Conservation (phyloP, 2,329 filamentous ascomycete genomes). For the Diaporthe humulicola region DNA sequence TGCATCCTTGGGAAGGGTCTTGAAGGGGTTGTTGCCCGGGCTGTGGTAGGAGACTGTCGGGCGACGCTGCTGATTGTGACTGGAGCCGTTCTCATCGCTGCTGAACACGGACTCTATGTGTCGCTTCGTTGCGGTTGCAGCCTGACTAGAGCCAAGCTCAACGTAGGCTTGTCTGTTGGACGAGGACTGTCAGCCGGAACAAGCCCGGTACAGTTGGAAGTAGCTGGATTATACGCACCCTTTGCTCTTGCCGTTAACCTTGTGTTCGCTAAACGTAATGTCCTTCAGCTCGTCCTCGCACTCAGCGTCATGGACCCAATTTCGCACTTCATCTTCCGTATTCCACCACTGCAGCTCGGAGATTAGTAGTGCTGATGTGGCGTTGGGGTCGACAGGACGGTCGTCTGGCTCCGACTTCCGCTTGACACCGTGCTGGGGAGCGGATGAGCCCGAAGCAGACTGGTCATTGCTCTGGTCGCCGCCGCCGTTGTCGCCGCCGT, state of each 20-base stretch:
- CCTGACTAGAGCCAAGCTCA: slow-evolving; percentile 86
- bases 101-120: slow-evolving; percentile 76
- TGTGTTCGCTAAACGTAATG: slow-evolving; percentile 97
- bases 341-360: slow-evolving; percentile 98
- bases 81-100: slow-evolving; percentile 62
- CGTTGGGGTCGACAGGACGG: slow-evolving; percentile 69
- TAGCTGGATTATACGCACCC: slow-evolving; percentile 71
- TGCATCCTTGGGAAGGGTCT: slow-evolving; percentile 89
- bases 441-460: neutral
- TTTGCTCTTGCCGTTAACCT: slow-evolving; percentile 99
- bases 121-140: slow-evolving; percentile 87
- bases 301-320: slow-evolving; percentile 83
- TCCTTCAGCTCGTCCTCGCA: slow-evolving; percentile 90
- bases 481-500: slow-evolving; percentile 52
- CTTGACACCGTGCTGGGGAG: slow-evolving; percentile 68
- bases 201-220: too few relatives aligned
- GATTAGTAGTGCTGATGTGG: slow-evolving; percentile 81
- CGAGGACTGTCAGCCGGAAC: slow-evolving; percentile 30
- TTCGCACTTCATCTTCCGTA: slow-evolving; percentile 93
- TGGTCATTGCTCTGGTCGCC: slow-evolving; percentile 56
- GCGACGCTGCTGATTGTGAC: slow-evolving; percentile 73
- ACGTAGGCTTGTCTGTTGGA: slow-evolving; percentile 78
- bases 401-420: slow-evolving; percentile 72
- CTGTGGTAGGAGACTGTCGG: slow-evolving; percentile 78
- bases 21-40: slow-evolving; percentile 86